A percentile compares a stretch with the other conserved stretches of the same genome.
phyloP scores from a whole-genome alignment of 208 protist genomes.

The Leishmania amazonensis region DNA sequence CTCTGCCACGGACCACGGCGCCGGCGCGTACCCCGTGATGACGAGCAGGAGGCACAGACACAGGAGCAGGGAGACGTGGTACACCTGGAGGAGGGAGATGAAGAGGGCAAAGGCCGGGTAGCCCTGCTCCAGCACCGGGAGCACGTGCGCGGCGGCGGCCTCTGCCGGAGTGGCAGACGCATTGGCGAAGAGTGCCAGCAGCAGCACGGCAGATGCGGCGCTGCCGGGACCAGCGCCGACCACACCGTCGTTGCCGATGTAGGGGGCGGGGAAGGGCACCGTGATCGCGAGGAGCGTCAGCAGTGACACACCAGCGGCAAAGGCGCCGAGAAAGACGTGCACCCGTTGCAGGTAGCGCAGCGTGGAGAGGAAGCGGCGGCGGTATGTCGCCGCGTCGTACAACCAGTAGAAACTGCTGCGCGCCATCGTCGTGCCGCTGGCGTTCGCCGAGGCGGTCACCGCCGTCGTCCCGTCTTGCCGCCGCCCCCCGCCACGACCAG shows the following conservation, averaged over 20 bases:
- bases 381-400: slow-evolving; percentile 39
- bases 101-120: slow-evolving; percentile 22
- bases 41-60: slow-evolving; percentile 51
- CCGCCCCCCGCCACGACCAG: background rate
- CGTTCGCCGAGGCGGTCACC: background rate
- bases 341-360: slow-evolving; percentile 39
- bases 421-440: background rate
- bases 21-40: slow-evolving; percentile 37
- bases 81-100: slow-evolving; percentile 27
- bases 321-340: slow-evolving; percentile 33
- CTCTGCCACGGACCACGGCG: slow-evolving; percentile 43
- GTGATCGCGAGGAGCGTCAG: slow-evolving; percentile 34
- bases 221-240: background rate
- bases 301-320: slow-evolving; percentile 40
- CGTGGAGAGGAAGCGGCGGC: slow-evolving; percentile 11
- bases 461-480: background rate
- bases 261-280: slow-evolving; percentile 21
- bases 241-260: background rate
- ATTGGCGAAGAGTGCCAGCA: slow-evolving; percentile 12
- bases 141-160: slow-evolving; percentile 12
- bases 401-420: slow-evolving; percentile 6
- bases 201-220: slow-evolving; percentile 13
- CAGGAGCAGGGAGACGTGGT: slow-evolving; percentile 42
- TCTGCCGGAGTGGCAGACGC: background rate
- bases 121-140: slow-evolving; percentile 19